Base-by-base conservation (phyloP, 805 yeast species). In the Pichia paraexigua region DNA sequence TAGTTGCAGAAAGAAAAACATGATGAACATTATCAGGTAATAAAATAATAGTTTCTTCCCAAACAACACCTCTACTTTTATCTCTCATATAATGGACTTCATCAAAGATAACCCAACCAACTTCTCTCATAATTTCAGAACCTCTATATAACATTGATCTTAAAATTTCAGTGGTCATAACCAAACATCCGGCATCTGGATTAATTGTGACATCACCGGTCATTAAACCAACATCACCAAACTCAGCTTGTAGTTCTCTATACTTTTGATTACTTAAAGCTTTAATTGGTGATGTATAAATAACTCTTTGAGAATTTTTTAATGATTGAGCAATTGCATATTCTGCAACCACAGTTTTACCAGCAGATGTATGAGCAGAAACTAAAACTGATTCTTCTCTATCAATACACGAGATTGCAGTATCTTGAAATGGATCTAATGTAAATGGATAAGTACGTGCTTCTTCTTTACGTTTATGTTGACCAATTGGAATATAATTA, bases 1-100 rank as follows among this genome's bases (percentile, higher is more conserved):
- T 92, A 1, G 99, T 92, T 46, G 98, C 98, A 13, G 97, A 88
- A 41, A 94, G 73, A 41, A 94, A 72, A 56, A 94, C 89, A 60
- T 87, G 86, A 63, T 92, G 92, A 53, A 94, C 94, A 64, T 94
- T 97, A 57, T 91, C 97, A 0, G 99, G 99, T 35, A 94, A 73
- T 96, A 94, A 89, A 59, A 94, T 94, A 55, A 94, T 94, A 22
- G 94, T 97, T 69, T 94, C 99, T 71, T 94, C 99, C 99, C 99
- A 94, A 4, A 94, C 99, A 15, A 94, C 99, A 63, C 99, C 99
- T 67, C 99, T 82, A 61, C 89, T 96, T 52, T 88, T 84, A 70
- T 94, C 99, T 66, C 94, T 94, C 56, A 94, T 97, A 64, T 94
- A 94, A 69, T 94, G 99, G 1, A 94, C 99, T 65, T 94, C 99